Base-by-base conservation (phyloP, 2,329 filamentous ascomycete species). In the Neonectria sp. region DNA sequence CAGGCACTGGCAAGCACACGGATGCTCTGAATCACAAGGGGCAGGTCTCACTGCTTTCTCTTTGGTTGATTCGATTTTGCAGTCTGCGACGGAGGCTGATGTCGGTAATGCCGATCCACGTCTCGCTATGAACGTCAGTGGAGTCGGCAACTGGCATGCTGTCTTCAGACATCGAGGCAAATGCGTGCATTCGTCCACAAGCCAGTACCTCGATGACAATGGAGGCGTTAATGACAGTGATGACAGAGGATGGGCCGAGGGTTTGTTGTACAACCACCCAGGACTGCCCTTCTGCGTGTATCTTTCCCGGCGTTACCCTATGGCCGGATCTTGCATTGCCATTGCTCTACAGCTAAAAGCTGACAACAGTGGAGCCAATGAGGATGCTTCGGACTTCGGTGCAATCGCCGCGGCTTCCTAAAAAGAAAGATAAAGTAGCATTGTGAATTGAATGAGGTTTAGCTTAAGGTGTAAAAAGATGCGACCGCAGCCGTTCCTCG, bases 31-130 rank as follows among this genome's bases (percentile, higher is more conserved):
- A n/a, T 31, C 5, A n/a, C 11, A 9, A 29, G 13, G 27, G 15
- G 27, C 8, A n/a, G 12, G 48, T 17, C 48, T n/a, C 17, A 51
- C 48, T 51, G 15, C 48, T 51, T 51, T 51, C 48, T 33, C 48
- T 31, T 21, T 51, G 27, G 17, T 51, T 51, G 17, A 51, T 21
- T n/a, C 27, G 17, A 21, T 51, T 51, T 31, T 51, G 27, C 8
- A 51, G 3, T 17, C 27, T 31, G 27, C 27, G 27, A 4, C 27
- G 27, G 27, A 51, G 48, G n/a, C 12, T 51, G 8, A 29, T 8
- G 31, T 33, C 27, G 17, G 27, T 25, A 17, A 51, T n/a, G 6
- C 48, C 48, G 7, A 31, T 31, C 48, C 27, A 51, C 6, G 48
- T n/a, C 27, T 33, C 48, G 27, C 9, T 8, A 11, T 24, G 9